Conservation (phyloP, 78 protist species). For the Ministeria vibrans region DNA sequence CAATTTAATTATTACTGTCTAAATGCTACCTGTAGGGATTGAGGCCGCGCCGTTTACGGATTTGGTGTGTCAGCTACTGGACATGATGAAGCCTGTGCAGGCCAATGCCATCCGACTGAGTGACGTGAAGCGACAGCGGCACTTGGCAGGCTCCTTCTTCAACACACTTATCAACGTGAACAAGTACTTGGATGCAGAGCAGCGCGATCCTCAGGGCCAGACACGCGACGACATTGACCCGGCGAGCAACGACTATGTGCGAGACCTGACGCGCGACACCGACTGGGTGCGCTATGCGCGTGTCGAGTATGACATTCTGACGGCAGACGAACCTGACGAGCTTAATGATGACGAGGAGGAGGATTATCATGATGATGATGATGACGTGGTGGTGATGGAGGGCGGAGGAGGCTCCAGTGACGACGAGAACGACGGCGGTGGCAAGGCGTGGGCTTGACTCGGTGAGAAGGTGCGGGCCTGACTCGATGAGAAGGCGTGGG, state of each 20-base stretch:
- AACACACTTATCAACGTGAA: constrained; percentile 73
- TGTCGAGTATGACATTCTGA: constrained; percentile 72
- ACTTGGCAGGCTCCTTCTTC: constrained; percentile 50
- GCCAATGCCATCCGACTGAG: background rate
- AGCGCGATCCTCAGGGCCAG: constrained; percentile 70
- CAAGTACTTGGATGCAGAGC: constrained; percentile 77
- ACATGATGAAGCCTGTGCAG: constrained; percentile 32
- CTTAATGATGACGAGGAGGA: too few species aligned
- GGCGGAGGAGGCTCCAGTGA: background rate
- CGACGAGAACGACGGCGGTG: background rate
- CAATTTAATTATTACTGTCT: too few species aligned
- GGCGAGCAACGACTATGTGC: too few species aligned
- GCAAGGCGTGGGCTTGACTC: background rate
- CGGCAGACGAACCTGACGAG: constrained; percentile 47
- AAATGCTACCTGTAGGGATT: too few species aligned
- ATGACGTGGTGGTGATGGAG: background rate
- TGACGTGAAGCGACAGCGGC: constrained; percentile 24
- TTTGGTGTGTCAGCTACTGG: constrained; percentile 60
- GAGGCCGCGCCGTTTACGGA: constrained; percentile 64
- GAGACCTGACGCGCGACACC: too few species aligned
- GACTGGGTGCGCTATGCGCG: constrained; percentile 86
- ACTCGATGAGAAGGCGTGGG: too few species aligned
- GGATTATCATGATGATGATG: background rate
- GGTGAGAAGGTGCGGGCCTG: too few species aligned
- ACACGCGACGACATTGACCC: too few species aligned